phyloP scores from a whole-genome alignment of 2,329 filamentous ascomycete species.

The Fusarium camptoceras region DNA sequence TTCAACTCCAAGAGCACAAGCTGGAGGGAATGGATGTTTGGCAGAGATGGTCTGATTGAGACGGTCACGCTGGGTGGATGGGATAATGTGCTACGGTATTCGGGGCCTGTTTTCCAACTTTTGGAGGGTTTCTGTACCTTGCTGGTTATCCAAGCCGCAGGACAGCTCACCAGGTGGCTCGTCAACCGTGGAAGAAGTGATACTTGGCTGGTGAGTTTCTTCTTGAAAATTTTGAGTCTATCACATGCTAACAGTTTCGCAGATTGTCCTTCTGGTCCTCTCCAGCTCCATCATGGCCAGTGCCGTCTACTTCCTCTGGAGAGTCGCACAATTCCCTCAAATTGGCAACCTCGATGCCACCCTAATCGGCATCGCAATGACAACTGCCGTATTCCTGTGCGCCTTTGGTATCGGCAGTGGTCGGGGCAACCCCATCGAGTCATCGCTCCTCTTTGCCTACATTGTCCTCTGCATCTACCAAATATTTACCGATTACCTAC shows the following conservation, averaged over 20 bases:
- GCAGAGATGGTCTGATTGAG: constrained; percentile 85
- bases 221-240: background rate
- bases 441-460: constrained; percentile 94
- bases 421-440: constrained; percentile 94
- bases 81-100: constrained; percentile 90
- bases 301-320: constrained; percentile 95
- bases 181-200: constrained; percentile 94
- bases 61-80: constrained; percentile 83
- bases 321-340: constrained; percentile 91
- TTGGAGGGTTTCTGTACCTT: constrained; percentile 97
- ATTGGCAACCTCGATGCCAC: constrained; percentile 93
- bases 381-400: constrained; percentile 90
- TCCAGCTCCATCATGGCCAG: constrained; percentile 93
- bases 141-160: constrained; percentile 92
- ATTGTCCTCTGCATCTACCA: constrained; percentile 99
- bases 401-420: constrained; percentile 95
- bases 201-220: constrained; percentile 86
- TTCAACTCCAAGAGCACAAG: constrained; percentile 71
- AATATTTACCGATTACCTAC: constrained; percentile 98
- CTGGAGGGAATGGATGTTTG: constrained; percentile 87
- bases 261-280: constrained; percentile 89
- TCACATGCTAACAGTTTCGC: constrained; percentile 51
- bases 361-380: constrained; percentile 91
- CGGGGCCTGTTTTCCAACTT: constrained; percentile 93
- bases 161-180: constrained; percentile 93